phyloP scores from a whole-genome alignment of 352 stramenopile species.

The Globisporangium middletonii region DNA sequence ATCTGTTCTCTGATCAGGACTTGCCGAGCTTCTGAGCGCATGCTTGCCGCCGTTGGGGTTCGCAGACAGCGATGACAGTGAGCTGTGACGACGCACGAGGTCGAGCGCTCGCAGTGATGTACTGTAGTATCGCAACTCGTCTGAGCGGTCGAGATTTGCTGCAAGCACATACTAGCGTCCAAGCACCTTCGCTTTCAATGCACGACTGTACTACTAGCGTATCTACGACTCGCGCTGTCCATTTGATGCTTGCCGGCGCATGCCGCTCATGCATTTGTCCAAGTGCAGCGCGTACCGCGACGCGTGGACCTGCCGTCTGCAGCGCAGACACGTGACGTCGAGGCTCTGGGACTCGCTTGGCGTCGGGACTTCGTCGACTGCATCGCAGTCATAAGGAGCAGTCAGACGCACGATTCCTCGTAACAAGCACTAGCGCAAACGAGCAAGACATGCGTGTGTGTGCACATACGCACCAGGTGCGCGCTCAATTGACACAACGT shows the following conservation, averaged over 20 bases:
- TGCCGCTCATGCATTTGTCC: conserved; percentile 68
- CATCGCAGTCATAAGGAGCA: conserved; percentile 8
- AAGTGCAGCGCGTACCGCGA: conserved; percentile 66
- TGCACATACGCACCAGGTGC: conserved; percentile 13
- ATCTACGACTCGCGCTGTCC: not conserved
- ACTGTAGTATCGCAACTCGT: too few relatives aligned
- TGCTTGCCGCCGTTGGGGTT: conserved; percentile 3
- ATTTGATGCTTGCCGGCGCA: conserved; percentile 26
- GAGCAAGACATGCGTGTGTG: not conserved
- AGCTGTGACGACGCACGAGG: not conserved
- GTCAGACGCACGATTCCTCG: too few relatives aligned
- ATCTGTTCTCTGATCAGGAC: conserved; percentile 39
- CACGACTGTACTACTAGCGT: not conserved
- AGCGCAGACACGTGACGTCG: conserved; percentile 54
- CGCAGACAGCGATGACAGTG: not conserved
- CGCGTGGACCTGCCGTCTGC: conserved; percentile 63
- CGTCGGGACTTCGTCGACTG: conserved; percentile 13
- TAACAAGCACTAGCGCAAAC: not conserved
- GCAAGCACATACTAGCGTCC: not conserved
- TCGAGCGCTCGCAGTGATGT: not conserved
- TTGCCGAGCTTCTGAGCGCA: conserved; percentile 35
- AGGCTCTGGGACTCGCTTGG: conserved; percentile 38
- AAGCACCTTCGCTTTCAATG: not conserved
- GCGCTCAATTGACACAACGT: conserved; percentile 49
- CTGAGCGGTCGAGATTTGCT: too few relatives aligned